These are phyloP conservation scores for Backusella parvicylindrica DNA, from an alignment of 192 early-diverging fungal genomes.

Conservation along the genomic window DNA sequence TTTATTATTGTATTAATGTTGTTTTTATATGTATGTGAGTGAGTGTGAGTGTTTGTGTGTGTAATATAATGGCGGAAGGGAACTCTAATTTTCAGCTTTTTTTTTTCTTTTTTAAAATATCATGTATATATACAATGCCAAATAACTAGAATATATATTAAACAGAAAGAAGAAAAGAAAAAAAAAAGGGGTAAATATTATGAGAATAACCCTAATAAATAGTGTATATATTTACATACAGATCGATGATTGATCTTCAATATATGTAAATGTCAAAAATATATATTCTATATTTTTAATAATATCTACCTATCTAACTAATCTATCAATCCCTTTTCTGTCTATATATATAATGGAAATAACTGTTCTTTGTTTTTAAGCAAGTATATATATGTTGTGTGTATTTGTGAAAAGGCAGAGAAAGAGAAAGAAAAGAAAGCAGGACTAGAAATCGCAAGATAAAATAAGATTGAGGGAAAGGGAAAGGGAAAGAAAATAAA, in stretches of 20 bases:
- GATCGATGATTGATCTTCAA: neutral
- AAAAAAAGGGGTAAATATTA: constrained; percentile 1
- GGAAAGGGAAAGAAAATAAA: neutral
- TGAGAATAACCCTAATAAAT: neutral
- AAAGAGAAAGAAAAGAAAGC: neutral
- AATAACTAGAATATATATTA: neutral
- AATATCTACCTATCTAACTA: neutral
- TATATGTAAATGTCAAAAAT: neutral
- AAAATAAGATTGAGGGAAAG: neutral
- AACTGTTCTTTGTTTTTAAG: neutral
- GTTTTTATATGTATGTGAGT: neutral
- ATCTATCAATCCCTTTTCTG: neutral
- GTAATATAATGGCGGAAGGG: neutral
- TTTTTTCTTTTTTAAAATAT: neutral
- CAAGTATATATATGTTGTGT: neutral
- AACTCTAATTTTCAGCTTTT: constrained; percentile 1
- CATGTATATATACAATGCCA: neutral
- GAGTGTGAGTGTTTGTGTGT: neutral
- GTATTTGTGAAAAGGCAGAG: neutral
- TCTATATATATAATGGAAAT: neutral
- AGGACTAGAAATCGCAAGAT: neutral
- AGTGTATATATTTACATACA: neutral
- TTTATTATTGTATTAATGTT: neutral
- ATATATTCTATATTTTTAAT: neutral
- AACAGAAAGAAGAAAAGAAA: neutral